Percentiles rank a stretch among this genome's conserved stretches.
Conservation (phyloP, 768 basidiomycete species). For the Butyriboletus loyo region DNA sequence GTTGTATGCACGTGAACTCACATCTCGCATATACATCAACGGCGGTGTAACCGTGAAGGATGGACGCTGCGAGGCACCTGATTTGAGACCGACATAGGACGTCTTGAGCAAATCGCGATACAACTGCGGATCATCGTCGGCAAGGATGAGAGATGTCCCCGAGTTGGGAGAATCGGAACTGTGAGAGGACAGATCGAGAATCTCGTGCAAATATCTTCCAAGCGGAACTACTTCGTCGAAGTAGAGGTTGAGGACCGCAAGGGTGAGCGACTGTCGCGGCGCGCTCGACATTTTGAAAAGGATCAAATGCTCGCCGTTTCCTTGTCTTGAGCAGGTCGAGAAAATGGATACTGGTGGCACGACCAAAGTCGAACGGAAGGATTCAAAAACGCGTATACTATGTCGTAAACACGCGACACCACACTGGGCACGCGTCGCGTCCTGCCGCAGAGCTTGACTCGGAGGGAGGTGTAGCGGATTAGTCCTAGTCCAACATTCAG, state of each 20-base stretch:
- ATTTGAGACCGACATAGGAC: constrained; percentile 44
- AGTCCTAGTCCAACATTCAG: background rate
- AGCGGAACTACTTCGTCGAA: constrained; percentile 41
- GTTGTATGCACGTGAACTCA: constrained; percentile 25
- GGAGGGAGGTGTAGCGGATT: too few relatives aligned
- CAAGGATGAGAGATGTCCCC: constrained; percentile 1
- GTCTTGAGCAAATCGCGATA: constrained; percentile 42
- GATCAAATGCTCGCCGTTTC: background rate
- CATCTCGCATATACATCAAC: constrained; percentile 54
- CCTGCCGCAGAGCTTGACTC: too few relatives aligned
- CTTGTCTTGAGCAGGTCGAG: background rate
- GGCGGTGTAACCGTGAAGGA: constrained; percentile 35
- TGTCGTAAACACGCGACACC: background rate
- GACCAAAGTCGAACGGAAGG: background rate
- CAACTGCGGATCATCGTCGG: constrained; percentile 21
- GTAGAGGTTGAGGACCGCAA: constrained; percentile 41
- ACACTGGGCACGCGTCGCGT: too few relatives aligned
- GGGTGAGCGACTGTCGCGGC: constrained; percentile 15
- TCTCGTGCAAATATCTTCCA: constrained; percentile 37
- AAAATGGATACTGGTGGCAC: background rate
- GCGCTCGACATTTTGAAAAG: constrained; percentile 1
- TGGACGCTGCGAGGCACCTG: constrained; percentile 16
- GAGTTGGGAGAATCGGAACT: constrained; percentile 10
- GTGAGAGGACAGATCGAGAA: constrained; percentile 25
- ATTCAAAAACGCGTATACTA: background rate